phyloP scores from a whole-genome alignment of 2,329 filamentous ascomycete species.

The Trichoderma sp. region DNA sequence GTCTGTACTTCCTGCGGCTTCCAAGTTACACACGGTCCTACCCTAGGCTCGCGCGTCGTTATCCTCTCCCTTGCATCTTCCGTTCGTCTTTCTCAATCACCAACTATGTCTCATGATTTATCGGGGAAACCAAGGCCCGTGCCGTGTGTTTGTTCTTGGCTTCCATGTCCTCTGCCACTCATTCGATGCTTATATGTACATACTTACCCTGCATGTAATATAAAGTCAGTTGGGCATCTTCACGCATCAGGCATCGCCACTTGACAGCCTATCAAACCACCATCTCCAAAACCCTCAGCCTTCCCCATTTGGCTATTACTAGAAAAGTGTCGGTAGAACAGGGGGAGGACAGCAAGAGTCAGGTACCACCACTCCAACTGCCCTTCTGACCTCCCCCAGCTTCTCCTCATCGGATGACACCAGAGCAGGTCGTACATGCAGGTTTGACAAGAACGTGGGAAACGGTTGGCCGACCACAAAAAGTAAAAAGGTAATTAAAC shows the following conservation, averaged over 20 bases:
- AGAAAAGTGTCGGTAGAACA: not conserved
- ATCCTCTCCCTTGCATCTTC: not conserved
- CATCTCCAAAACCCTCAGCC: not conserved
- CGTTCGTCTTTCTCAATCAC: not conserved
- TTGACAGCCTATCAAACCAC: not conserved
- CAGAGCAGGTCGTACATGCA: not conserved
- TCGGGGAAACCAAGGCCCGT: not conserved
- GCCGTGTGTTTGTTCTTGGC: not conserved
- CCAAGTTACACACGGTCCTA: slow-evolving; percentile 6
- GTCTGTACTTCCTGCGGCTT: not conserved
- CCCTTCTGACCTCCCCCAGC: not conserved
- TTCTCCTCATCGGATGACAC: not conserved
- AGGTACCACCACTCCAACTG: not conserved
- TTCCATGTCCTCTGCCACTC: not conserved
- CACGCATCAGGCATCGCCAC: not conserved
- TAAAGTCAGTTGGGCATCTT: not conserved
- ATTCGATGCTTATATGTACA: not conserved
- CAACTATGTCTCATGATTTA: not conserved
- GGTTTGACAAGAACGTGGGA: not conserved
- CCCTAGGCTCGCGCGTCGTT: not conserved
- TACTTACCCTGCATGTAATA: not conserved
- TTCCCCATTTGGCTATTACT: not conserved
- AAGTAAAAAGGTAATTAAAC: not conserved
- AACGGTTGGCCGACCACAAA: not conserved
- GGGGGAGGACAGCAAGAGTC: not conserved